Evolutionary conservation across 805 yeast species (phyloP).

Genomic region (Candida morakotiae): DNA sequence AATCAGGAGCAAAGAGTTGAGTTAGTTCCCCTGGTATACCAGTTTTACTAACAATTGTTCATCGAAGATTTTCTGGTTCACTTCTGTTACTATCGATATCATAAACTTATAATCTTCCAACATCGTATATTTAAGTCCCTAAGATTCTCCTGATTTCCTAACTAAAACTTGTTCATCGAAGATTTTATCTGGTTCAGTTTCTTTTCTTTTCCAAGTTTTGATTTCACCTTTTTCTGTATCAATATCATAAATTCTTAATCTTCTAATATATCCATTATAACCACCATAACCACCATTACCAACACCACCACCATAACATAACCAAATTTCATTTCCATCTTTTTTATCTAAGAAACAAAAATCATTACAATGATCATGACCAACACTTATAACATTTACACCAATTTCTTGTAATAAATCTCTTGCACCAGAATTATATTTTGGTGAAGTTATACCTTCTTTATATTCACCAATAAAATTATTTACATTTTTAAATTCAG

Average conservation of each 20-base stretch:
- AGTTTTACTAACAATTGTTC: too few relatives aligned
- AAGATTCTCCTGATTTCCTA: slow-evolving; percentile 4
- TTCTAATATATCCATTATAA: slow-evolving; percentile 79
- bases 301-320: slow-evolving; percentile 90
- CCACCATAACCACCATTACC: slow-evolving; percentile 98
- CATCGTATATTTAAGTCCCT: too few relatives aligned
- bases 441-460: slow-evolving; percentile 81
- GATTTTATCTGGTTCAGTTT: slow-evolving; percentile 41
- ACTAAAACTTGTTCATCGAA: slow-evolving; percentile 54
- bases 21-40: too few relatives aligned
- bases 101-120: too few relatives aligned
- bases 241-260: slow-evolving; percentile 69
- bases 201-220: slow-evolving; percentile 70
- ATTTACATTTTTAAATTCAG: slow-evolving; percentile 61
- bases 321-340: slow-evolving; percentile 51
- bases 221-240: slow-evolving; percentile 48
- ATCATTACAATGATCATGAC: slow-evolving; percentile 96
- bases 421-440: slow-evolving; percentile 63
- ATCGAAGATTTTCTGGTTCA: too few relatives aligned
- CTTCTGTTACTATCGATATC: too few relatives aligned
- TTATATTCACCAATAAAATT: slow-evolving; percentile 55
- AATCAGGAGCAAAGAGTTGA: too few relatives aligned
- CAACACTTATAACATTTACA: slow-evolving; percentile 72
- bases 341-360: slow-evolving; percentile 64
- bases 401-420: slow-evolving; percentile 58